Conservation (phyloP, 2,329 filamentous ascomycete genomes). For the Claviceps capensis region DNA sequence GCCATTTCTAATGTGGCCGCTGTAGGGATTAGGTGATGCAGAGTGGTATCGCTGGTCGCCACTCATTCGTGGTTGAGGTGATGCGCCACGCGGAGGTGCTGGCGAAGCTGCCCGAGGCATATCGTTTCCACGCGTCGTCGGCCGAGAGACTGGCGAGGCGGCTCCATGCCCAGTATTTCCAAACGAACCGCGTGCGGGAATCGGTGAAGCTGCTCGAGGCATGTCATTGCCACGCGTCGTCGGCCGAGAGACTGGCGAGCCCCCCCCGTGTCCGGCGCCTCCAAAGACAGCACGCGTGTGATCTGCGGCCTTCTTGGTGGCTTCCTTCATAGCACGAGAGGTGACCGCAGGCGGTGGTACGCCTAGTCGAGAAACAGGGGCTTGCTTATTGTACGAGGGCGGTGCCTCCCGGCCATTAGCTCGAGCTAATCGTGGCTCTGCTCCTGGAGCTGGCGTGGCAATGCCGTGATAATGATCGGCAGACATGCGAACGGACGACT, state of each 20-base stretch:
- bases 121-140: slow-evolving; percentile 45
- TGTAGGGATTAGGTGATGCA: slow-evolving; percentile 52
- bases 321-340: slow-evolving; percentile 87
- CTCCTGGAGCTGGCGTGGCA: slow-evolving; percentile 57
- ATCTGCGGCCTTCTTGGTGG: slow-evolving; percentile 74
- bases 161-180: slow-evolving; percentile 11
- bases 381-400: slow-evolving; percentile 62
- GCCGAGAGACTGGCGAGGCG: slow-evolving; percentile 34
- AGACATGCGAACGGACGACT: slow-evolving; percentile 71
- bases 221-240: slow-evolving; percentile 45
- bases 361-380: slow-evolving; percentile 61
- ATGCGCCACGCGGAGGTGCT: slow-evolving; percentile 48
- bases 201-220: slow-evolving; percentile 52
- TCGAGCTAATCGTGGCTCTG: slow-evolving; percentile 26
- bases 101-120: slow-evolving; percentile 53
- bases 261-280: slow-evolving; percentile 13
- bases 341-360: slow-evolving; percentile 88
- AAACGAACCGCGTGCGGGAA: slow-evolving; percentile 31
- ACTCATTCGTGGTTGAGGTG: slow-evolving; percentile 45
- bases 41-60: slow-evolving; percentile 34
- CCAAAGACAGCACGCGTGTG: slow-evolving; percentile 71
- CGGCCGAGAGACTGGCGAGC: slow-evolving; percentile 37
- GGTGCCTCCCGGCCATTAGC: slow-evolving; percentile 38
- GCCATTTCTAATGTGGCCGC: slow-evolving; percentile 22
- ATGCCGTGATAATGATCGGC: slow-evolving; percentile 94